Evolutionary conservation across 305 asterid species (phyloP), one percentile per base, ranked within the genome.

Genomic region (Fraxinus baroniana): DNA sequence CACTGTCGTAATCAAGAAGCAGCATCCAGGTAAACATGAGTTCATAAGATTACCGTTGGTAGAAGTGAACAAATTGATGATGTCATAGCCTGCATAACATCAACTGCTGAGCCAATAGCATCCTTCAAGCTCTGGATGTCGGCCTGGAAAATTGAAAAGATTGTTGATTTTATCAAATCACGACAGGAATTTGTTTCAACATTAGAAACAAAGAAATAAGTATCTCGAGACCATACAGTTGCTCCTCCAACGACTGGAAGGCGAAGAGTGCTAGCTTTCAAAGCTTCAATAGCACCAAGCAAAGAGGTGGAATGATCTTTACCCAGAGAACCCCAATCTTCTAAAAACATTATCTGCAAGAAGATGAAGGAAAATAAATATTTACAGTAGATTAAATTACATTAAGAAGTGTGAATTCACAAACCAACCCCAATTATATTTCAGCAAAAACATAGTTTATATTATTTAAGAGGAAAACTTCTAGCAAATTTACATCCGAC

Each of bases 211-310:
- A 17, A 32, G 76, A 3, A 70, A 32, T 30, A 68, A 68, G 75
- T 30, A 70, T 13, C 22, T 70, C 10, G 64, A 84, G 83, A 18
- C 83, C 96, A 39, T 93, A 95, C 99, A 62, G 80, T 85, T 86
- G 93, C 97, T 89, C 97, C 97, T 87, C 91, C 97, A 44, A 87
- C 89, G 70, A 93, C 91, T 9, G 99, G 98, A 77, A 96, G 97
- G 57, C 97, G 97, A 74, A 96, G 94, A 81, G 97, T 94, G 93
- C 98, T 94, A 79, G 98, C 98, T 77, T 87, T 94, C 85, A 96
- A 86, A 73, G 98, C 97, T 90, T 96, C 98, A 68, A 90, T 96
- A 64, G 94, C 97, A 78, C 99, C 98, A 55, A 86, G 85, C 87
- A 96, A 84, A 81, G 95, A 91, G 78, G 89, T 83, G 5, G 85